Evolutionary conservation across 1,284 basidiomycete genomes (phyloP), one percentile per base, ranked within the genome.

Genomic region (Blastosporella zonata): DNA sequence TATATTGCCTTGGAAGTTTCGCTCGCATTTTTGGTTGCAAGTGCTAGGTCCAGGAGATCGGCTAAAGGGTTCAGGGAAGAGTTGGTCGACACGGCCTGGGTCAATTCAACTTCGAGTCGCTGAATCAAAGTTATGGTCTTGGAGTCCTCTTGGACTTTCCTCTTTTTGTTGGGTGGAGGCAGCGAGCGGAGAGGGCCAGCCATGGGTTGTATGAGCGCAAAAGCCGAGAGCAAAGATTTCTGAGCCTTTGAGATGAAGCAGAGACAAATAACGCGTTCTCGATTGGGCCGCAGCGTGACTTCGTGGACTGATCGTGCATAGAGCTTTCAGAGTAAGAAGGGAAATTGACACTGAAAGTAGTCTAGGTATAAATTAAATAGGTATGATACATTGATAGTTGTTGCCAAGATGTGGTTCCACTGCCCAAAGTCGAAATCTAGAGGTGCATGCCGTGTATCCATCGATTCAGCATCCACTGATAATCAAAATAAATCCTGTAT

Each of bases 1-100:
- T 93, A 96, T 8, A 93, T 74, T 0, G 81, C 82, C 60, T 87
- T 92, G 49, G 87, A 87, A 8, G 81, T 77, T 29, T 81, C 72
- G 54, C 77, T 72, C 0, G 84, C 66, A 36, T 79, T 69, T 52
- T 71, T 55, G 2, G 70, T 58, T 20, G 64, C 63, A 17, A 69
- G 61, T 28, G 77, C 74, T 28, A 90, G 67, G 12, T 81, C 70
- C 46, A 93, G 65, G 6, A 97, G 79, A 62, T 93, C 88, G 5
- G 83, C 80, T 17, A 96, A 74, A 1, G 84, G 73, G 62, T 97
- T 97, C 34, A 96, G 75, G 17, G 91, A 88, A 28, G 71, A 63
- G 47, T 82, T 79, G 15, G 68, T 58, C 17, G 71, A 60, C 2
- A 79, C 66, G 0, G 86, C 81, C 3, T 63, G 47, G 0, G 69